phyloP scores from a whole-genome alignment of 2,329 filamentous ascomycete species.

The Xylariaceae sp. region DNA sequence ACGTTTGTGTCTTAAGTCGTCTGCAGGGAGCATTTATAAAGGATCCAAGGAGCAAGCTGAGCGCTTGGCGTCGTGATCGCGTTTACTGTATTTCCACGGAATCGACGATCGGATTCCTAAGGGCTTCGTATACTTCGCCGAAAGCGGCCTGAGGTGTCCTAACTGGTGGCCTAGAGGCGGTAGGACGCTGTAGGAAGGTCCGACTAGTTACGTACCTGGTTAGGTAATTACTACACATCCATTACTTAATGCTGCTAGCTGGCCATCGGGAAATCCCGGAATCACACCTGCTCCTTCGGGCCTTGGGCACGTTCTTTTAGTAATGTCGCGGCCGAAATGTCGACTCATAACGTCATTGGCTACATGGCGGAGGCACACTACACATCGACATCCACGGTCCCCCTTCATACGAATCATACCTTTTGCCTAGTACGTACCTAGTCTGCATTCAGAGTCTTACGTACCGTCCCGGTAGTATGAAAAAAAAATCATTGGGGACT shows the following conservation, averaged over 20 bases:
- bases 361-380: background rate
- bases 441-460: background rate
- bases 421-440: background rate
- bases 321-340: background rate
- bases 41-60: background rate
- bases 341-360: background rate
- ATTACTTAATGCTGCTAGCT: background rate
- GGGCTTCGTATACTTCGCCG: background rate
- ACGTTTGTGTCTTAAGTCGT: background rate
- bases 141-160: background rate
- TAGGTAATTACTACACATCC: background rate
- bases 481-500: background rate
- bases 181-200: no score
- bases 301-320: background rate
- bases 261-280: conserved; percentile 16
- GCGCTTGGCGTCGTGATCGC: conserved; percentile 8
- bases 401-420: background rate
- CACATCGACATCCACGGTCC: background rate
- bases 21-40: background rate
- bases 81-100: conserved; percentile 17
- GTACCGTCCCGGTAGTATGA: no score
- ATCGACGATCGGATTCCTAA: conserved; percentile 5
- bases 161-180: background rate
- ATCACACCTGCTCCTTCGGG: conserved; percentile 3
- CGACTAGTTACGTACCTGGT: background rate